Conservation (phyloP, 208 protist species). For the Trypanosomatidae sp. region DNA sequence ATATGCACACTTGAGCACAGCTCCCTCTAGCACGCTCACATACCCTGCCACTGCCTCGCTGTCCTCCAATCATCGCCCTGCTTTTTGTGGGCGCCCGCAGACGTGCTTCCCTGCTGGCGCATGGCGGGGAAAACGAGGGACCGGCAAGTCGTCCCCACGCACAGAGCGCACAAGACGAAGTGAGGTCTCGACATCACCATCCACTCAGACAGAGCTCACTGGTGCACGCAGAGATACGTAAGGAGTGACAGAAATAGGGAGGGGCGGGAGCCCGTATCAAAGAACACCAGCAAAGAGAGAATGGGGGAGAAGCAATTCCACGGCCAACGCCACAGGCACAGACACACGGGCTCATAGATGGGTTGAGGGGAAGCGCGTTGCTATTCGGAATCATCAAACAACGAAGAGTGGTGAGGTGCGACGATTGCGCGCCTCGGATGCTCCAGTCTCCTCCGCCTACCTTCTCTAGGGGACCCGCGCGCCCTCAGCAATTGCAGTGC, state of each 20-base stretch:
- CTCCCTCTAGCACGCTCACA: neutral
- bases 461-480: neutral
- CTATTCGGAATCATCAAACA: neutral
- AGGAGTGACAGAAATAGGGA: neutral
- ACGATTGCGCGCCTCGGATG: neutral
- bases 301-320: neutral
- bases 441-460: too few relatives aligned
- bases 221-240: neutral
- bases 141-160: neutral
- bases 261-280: neutral
- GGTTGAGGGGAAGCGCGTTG: too few relatives aligned
- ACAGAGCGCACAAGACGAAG: neutral
- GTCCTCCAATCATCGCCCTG: neutral
- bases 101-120: neutral
- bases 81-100: neutral
- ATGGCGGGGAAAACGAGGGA: neutral
- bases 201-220: neutral
- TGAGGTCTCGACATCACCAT: neutral
- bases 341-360: neutral
- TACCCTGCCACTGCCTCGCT: neutral
- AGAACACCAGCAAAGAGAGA: neutral
- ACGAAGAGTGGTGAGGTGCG: neutral
- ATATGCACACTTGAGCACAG: neutral
- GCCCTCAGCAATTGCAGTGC: slow-evolving; percentile 2
- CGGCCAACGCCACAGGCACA: neutral